Conservation (phyloP, 768 basidiomycete genomes). For the Serendipita vermifera region DNA sequence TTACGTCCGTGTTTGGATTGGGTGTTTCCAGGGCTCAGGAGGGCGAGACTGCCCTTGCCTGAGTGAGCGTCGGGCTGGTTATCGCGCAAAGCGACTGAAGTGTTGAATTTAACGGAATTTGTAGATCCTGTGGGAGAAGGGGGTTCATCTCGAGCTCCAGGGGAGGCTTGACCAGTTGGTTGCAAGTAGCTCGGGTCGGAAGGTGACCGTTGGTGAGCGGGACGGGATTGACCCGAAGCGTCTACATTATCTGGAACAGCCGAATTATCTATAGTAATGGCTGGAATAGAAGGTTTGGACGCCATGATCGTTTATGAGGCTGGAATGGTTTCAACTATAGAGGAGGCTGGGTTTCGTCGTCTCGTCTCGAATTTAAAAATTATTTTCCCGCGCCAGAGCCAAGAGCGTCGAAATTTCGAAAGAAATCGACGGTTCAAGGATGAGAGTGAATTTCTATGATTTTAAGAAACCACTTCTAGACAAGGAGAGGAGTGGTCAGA, state of each 20-base stretch:
- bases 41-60: constrained; percentile 9
- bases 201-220: constrained; percentile 17
- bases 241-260: not conserved
- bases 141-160: constrained; percentile 18
- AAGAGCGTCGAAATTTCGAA: no score
- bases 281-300: constrained; percentile 1
- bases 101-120: constrained; percentile 14
- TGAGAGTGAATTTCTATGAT: no score
- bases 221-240: not conserved
- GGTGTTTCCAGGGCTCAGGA: constrained; percentile 10
- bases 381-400: no score
- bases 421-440: no score
- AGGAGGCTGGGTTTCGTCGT: no score
- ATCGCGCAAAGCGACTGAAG: constrained; percentile 15
- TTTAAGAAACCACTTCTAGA: no score
- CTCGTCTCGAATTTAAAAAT: no score
- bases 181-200: constrained; percentile 12
- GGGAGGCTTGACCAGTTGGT: constrained; percentile 12
- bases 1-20: not conserved
- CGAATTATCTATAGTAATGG: not conserved
- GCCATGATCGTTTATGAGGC: no score
- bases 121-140: not conserved
- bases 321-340: no score
- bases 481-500: no score
- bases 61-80: constrained; percentile 26